phyloP scores from a whole-genome alignment of 1,139 yeast genomes.

The Debaryomyces robertsiae region DNA sequence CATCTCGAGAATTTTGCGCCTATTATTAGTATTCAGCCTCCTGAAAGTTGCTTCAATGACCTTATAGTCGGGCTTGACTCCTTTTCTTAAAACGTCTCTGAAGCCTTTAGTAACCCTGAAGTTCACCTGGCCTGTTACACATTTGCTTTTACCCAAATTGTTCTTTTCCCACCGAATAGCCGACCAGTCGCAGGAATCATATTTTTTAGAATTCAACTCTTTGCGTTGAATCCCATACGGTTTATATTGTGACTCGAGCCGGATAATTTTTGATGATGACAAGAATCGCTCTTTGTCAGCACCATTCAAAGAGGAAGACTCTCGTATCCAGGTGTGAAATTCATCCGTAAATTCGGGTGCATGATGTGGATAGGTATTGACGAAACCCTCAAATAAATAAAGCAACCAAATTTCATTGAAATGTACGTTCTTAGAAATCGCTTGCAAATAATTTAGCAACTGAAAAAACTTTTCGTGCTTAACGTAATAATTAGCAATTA shows the following conservation, averaged over 20 bases:
- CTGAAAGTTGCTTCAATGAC: constrained; percentile 36
- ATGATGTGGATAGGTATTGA: constrained; percentile 37
- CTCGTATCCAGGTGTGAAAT: constrained; percentile 29
- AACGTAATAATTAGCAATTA: constrained; percentile 28
- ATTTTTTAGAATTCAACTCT: constrained; percentile 18
- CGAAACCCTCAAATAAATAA: constrained; percentile 32
- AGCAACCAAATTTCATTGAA: constrained; percentile 27
- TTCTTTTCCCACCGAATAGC: constrained; percentile 20
- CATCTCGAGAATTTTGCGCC: constrained; percentile 24
- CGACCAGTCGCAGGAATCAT: constrained; percentile 25
- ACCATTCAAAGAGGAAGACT: constrained; percentile 10
- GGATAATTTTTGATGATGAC: constrained; percentile 22
- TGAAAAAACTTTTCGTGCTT: constrained; percentile 29
- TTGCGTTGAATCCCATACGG: constrained; percentile 31
- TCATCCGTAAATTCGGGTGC: constrained; percentile 27
- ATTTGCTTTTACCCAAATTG: constrained; percentile 17
- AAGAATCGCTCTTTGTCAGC: constrained; percentile 14
- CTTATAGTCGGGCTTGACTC: constrained; percentile 39
- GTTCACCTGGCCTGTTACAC: constrained; percentile 29
- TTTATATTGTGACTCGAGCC: constrained; percentile 31
- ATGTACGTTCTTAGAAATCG: constrained; percentile 19
- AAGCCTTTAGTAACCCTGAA: constrained; percentile 41
- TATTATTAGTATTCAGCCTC: constrained; percentile 25
- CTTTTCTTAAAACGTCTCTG: constrained; percentile 33
- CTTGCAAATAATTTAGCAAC: constrained; percentile 27